phyloP scores from a whole-genome alignment of 2,329 filamentous ascomycete genomes.

The Aureobasidium musti region DNA sequence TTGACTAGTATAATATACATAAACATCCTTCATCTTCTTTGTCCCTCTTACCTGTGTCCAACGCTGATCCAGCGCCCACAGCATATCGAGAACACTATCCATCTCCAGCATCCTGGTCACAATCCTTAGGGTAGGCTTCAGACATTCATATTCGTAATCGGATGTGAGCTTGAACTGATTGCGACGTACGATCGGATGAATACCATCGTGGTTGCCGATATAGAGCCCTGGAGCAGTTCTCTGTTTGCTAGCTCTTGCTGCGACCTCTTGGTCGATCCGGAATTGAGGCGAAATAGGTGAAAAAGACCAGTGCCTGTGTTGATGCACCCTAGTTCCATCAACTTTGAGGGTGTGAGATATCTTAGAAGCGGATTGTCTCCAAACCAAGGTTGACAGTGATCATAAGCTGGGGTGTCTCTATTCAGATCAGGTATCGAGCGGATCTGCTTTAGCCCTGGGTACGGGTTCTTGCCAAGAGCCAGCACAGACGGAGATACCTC shows the following conservation, averaged over 20 bases:
- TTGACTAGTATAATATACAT: not conserved
- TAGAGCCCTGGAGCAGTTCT: not conserved
- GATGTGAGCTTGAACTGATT: not conserved
- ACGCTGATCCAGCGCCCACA: not conserved
- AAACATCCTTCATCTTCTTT: not conserved
- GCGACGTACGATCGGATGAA: conserved; percentile 4
- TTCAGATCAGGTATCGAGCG: not conserved
- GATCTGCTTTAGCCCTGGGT: not conserved
- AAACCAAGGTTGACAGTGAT: not conserved
- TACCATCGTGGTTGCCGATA: not conserved
- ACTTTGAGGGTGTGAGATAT: not conserved
- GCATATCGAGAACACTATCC: not conserved
- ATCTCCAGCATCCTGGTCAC: conserved; percentile 11
- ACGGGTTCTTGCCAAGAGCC: not conserved
- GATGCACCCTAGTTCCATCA: conserved; percentile 1
- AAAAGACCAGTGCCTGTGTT: not conserved
- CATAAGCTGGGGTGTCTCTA: not conserved
- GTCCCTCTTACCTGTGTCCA: not conserved
- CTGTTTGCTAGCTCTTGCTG: not conserved
- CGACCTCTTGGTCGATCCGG: not conserved
- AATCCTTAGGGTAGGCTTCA: conserved; percentile 7
- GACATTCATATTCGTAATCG: not conserved
- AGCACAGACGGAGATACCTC: not conserved
- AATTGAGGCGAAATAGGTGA: not conserved
- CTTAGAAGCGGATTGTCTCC: not conserved